These are phyloP conservation scores for Phoma sp. DNA, from an alignment of 2,329 filamentous ascomycete genomes.

Conservation along the genomic window DNA sequence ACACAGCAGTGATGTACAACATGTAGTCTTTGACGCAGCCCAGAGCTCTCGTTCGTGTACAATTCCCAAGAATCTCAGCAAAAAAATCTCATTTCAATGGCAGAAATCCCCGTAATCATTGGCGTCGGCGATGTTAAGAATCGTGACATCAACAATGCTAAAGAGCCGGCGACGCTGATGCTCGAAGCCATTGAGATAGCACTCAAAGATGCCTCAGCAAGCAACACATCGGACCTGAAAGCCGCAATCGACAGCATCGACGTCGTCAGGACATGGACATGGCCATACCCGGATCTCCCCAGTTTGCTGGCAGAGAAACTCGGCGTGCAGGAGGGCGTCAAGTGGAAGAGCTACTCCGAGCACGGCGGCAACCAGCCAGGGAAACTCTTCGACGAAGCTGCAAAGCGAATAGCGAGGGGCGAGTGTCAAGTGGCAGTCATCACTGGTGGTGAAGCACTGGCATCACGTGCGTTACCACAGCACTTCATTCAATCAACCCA, in stretches of 20 bases:
- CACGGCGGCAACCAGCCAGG: conserved; percentile 70
- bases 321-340: conserved; percentile 53
- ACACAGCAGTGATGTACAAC: background rate
- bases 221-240: conserved; percentile 46
- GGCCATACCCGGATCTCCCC: conserved; percentile 67
- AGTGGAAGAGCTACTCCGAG: conserved; percentile 58
- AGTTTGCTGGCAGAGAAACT: conserved; percentile 59
- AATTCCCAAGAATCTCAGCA: background rate
- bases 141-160: conserved; percentile 55
- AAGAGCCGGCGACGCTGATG: conserved; percentile 66
- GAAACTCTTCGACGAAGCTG: conserved; percentile 67
- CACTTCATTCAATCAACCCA: background rate
- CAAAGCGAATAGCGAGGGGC: conserved; percentile 60
- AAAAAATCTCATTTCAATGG: background rate
- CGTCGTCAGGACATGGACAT: conserved; percentile 69
- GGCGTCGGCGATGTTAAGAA: conserved; percentile 69
- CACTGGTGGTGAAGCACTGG: conserved; percentile 69
- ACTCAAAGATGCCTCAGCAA: conserved; percentile 56
- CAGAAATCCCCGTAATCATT: conserved; percentile 60
- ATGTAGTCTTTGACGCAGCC: conserved; percentile 3
- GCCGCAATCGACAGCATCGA: conserved; percentile 62
- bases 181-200: conserved; percentile 60
- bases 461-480: conserved; percentile 55
- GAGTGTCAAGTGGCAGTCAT: conserved; percentile 64
- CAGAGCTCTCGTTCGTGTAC: background rate